These are phyloP conservation scores for Batkoa obscura DNA, from an alignment of 371 early-diverging fungal species.

Conservation along the genomic window DNA sequence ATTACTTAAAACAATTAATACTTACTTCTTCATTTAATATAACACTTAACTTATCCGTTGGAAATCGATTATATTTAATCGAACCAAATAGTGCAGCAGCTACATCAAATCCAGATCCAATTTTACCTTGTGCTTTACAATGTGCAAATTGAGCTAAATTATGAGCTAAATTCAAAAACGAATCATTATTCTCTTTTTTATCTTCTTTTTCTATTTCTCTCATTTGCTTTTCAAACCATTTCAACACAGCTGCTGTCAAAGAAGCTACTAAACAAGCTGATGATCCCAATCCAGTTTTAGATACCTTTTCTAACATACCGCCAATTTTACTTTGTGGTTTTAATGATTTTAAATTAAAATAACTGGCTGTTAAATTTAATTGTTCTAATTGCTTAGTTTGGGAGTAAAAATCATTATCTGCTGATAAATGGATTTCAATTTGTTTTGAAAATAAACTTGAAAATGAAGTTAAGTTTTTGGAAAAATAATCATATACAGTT, in stretches of 20 bases:
- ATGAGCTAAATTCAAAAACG: constrained; percentile 26
- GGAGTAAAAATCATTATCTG: constrained; percentile 91
- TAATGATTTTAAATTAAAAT: no score
- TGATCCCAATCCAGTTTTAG: constrained; percentile 91
- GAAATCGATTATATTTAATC: constrained; percentile 73
- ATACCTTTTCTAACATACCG: constrained; percentile 48
- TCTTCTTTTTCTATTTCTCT: constrained; percentile 9
- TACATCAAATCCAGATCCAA: constrained; percentile 94
- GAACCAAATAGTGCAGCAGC: constrained; percentile 78
- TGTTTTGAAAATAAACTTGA: constrained; percentile 11
- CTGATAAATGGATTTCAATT: constrained; percentile 49
- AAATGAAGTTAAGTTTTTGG: background rate
- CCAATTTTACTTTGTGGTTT: no score
- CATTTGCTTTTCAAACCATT: constrained; percentile 32
- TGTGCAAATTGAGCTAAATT: constrained; percentile 80
- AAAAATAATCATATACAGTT: no score
- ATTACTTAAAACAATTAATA: background rate
- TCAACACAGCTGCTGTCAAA: constrained; percentile 52
- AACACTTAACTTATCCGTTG: no score
- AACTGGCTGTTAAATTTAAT: no score
- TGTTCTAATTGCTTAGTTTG: no score
- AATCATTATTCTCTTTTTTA: no score
- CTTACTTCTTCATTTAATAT: constrained; percentile 36
- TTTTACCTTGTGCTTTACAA: constrained; percentile 90
- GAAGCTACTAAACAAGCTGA: constrained; percentile 87